Conservation (phyloP, 306 rosid species). For the Cicer cuneatum region DNA sequence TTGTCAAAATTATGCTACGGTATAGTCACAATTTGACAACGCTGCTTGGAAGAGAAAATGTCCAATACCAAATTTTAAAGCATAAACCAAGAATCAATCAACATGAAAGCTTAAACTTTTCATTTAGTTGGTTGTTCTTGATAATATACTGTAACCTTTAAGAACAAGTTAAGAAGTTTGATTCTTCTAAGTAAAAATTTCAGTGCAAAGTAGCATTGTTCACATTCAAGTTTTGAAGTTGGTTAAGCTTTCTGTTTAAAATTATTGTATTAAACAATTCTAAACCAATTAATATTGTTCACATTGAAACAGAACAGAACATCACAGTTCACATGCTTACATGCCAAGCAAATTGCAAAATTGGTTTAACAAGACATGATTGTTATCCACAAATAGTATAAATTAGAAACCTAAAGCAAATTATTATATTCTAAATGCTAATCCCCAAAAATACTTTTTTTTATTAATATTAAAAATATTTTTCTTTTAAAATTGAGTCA, state of each 20-base stretch:
- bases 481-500: neutral
- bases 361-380: conserved; percentile 26
- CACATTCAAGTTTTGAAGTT: neutral
- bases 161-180: conserved; percentile 11
- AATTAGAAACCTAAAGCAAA: conserved; percentile 10
- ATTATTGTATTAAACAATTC: conserved; percentile 12
- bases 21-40: too few species aligned
- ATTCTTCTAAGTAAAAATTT: conserved; percentile 12
- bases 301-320: conserved; percentile 9
- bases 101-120: too few species aligned
- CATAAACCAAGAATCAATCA: too few species aligned
- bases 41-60: too few species aligned
- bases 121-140: neutral
- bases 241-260: conserved; percentile 15
- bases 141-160: neutral
- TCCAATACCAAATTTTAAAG: too few species aligned
- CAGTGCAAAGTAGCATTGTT: conserved; percentile 6
- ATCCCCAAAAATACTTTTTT: conserved; percentile 9
- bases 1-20: too few species aligned
- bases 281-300: neutral
- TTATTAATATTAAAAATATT: neutral
- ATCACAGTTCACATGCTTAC: conserved; percentile 29
- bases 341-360: conserved; percentile 5
- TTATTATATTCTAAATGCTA: neutral
- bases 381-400: conserved; percentile 33